Conservation (phyloP, 1,284 basidiomycete species). For the Pseudozyma flocculosa region DNA sequence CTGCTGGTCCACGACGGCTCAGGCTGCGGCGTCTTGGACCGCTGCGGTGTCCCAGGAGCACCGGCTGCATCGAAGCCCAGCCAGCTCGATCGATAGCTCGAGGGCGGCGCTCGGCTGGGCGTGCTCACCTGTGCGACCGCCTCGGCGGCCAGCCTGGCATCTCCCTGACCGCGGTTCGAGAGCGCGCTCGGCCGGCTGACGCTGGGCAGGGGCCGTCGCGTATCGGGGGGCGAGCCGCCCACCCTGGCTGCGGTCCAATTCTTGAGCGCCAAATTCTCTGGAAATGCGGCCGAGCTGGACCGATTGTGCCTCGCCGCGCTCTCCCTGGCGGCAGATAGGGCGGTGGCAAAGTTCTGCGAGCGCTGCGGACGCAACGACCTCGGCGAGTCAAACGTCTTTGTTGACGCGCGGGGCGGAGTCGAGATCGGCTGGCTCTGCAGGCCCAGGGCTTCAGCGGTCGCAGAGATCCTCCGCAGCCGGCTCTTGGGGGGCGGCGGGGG, state of each 20-base stretch:
- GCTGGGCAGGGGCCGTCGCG: conserved; percentile 10
- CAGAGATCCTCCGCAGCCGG: conserved; percentile 27
- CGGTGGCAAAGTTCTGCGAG: background rate
- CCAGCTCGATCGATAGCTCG: conserved; percentile 27
- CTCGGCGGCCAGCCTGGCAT: background rate
- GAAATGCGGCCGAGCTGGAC: background rate
- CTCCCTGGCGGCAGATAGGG: background rate
- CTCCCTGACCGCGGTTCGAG: too few species aligned
- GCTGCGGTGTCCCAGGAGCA: too few species aligned
- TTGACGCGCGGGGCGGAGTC: conserved; percentile 9
- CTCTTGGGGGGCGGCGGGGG: conserved; percentile 9
- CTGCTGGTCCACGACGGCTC: too few species aligned
- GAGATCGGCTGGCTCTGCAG: conserved; percentile 13
- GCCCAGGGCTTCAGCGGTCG: conserved; percentile 26
- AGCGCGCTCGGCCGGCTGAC: conserved; percentile 4
- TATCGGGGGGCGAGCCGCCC: background rate
- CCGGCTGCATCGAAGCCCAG: conserved; percentile 12
- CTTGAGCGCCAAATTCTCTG: background rate
- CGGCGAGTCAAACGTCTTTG: background rate
- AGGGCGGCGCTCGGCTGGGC: conserved; percentile 23
- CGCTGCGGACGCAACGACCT: background rate
- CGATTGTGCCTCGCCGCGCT: background rate
- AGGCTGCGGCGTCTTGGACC: background rate
- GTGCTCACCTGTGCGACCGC: conserved; percentile 7
- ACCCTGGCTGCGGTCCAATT: background rate